These are phyloP conservation scores for Ganoderma meredithae DNA, from an alignment of 1,284 basidiomycete species.

Conservation along the genomic window DNA sequence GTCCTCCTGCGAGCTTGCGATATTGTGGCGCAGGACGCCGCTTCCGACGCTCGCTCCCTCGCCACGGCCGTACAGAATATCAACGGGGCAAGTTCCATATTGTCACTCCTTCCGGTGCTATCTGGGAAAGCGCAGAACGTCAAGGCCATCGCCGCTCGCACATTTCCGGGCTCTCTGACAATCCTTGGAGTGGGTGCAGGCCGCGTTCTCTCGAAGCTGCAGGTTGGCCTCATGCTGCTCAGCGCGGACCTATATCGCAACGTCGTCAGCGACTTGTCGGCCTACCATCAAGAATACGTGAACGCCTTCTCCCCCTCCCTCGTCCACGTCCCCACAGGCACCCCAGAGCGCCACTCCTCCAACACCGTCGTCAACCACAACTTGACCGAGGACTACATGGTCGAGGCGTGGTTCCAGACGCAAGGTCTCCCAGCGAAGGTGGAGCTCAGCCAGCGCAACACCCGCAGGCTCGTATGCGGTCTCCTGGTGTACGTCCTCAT, in stretches of 20 bases:
- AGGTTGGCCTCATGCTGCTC: conserved; percentile 25
- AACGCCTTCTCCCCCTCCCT: conserved; percentile 25
- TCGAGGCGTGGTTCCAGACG: conserved; percentile 30
- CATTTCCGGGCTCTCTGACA: conserved; percentile 23
- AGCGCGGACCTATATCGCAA: conserved; percentile 29
- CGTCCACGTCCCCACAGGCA: conserved; percentile 23
- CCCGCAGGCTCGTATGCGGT: conserved; percentile 16
- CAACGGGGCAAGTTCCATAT: conserved; percentile 26
- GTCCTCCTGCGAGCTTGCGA: conserved; percentile 16
- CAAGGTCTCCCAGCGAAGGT: conserved; percentile 26
- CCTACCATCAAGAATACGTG: conserved; percentile 27
- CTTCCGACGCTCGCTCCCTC: conserved; percentile 21
- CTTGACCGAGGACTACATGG: conserved; percentile 28
- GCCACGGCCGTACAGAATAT: conserved; percentile 23
- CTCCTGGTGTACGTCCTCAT: conserved; percentile 17
- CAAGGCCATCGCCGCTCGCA: conserved; percentile 24
- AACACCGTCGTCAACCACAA: conserved; percentile 27
- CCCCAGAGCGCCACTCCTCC: conserved; percentile 26
- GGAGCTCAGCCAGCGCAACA: conserved; percentile 21
- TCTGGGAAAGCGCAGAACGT: conserved; percentile 28
- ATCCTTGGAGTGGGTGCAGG: conserved; percentile 25
- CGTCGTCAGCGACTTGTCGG: conserved; percentile 25
- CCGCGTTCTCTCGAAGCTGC: conserved; percentile 27
- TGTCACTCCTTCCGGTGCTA: conserved; percentile 27
- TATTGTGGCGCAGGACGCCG: conserved; percentile 9